These are phyloP conservation scores for Trichophyton verrucosum DNA, from an alignment of 2,329 filamentous ascomycete species.

Conservation along the genomic window DNA sequence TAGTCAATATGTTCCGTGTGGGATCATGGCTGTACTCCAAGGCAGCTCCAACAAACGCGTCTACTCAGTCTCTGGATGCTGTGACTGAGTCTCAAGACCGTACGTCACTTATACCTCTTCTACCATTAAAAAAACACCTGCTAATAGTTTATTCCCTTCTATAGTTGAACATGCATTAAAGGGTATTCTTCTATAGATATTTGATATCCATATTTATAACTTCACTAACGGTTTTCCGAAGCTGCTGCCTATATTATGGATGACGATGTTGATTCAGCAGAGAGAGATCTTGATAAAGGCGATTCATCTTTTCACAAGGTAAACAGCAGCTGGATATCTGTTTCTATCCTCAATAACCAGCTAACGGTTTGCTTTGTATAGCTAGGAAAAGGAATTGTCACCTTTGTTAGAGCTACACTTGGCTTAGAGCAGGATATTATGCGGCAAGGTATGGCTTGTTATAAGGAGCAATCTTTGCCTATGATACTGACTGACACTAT, in stretches of 20 bases:
- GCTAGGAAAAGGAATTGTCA: slow-evolving; percentile 67
- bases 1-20: slow-evolving; percentile 26
- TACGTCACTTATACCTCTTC: slow-evolving; percentile 18
- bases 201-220: not conserved
- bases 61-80: slow-evolving; percentile 45
- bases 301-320: slow-evolving; percentile 77
- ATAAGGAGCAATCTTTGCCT: not conserved
- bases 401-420: slow-evolving; percentile 73
- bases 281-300: slow-evolving; percentile 56
- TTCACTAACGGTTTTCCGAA: slow-evolving; percentile 5
- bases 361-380: slow-evolving; percentile 22
- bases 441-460: slow-evolving; percentile 47
- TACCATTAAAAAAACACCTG: slow-evolving; percentile 9
- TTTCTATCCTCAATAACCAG: not conserved
- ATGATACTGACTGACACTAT: not conserved
- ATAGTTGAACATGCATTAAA: slow-evolving; percentile 32
- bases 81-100: slow-evolving; percentile 44
- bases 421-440: slow-evolving; percentile 89
- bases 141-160: slow-evolving; percentile 12
- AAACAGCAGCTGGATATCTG: slow-evolving; percentile 16
- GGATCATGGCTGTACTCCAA: slow-evolving; percentile 37
- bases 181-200: slow-evolving; percentile 22
- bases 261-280: slow-evolving; percentile 78
- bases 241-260: slow-evolving; percentile 68
- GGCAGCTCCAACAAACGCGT: slow-evolving; percentile 27